These are phyloP conservation scores for Phyllosticta citribraziliensis DNA, from an alignment of 2,329 filamentous ascomycete species.

Conservation along the genomic window DNA sequence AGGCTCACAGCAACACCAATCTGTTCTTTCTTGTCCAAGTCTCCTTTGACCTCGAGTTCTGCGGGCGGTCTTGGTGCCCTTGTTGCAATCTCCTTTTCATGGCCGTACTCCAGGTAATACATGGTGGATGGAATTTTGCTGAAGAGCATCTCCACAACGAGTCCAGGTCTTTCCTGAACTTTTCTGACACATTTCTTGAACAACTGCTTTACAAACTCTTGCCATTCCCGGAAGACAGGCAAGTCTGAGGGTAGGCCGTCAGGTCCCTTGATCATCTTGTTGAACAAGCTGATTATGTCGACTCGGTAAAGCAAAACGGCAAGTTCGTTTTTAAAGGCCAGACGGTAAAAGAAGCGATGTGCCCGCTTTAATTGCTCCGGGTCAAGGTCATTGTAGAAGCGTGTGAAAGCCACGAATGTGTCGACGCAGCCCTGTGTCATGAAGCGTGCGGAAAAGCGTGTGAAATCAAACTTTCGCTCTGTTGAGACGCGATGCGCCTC, in stretches of 20 bases:
- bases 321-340: conserved; percentile 92
- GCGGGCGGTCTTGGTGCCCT: conserved; percentile 61
- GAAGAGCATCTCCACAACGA: conserved; percentile 88
- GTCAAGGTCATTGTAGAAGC: conserved; percentile 71
- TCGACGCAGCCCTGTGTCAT: conserved; percentile 76
- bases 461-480: conserved; percentile 92
- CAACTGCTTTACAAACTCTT: conserved; percentile 77
- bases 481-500: conserved; percentile 60
- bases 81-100: conserved; percentile 65
- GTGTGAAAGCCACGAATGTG: conserved; percentile 73
- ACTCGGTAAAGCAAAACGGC: conserved; percentile 80
- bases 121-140: conserved; percentile 78
- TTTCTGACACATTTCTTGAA: conserved; percentile 75
- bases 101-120: conserved; percentile 83
- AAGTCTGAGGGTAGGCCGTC: conserved; percentile 60
- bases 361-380: conserved; percentile 76
- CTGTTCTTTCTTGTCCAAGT: conserved; percentile 54
- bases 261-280: conserved; percentile 86
- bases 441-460: conserved; percentile 70
- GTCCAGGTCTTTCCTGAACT: conserved; percentile 71
- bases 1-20: conserved; percentile 72
- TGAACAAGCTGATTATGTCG: conserved; percentile 80
- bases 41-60: conserved; percentile 72
- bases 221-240: conserved; percentile 75
- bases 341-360: conserved; percentile 87